Evolutionary conservation across 2,329 filamentous ascomycete genomes (phyloP), one percentile per base, ranked within the genome.

Genomic region (Neonectria sp.): DNA sequence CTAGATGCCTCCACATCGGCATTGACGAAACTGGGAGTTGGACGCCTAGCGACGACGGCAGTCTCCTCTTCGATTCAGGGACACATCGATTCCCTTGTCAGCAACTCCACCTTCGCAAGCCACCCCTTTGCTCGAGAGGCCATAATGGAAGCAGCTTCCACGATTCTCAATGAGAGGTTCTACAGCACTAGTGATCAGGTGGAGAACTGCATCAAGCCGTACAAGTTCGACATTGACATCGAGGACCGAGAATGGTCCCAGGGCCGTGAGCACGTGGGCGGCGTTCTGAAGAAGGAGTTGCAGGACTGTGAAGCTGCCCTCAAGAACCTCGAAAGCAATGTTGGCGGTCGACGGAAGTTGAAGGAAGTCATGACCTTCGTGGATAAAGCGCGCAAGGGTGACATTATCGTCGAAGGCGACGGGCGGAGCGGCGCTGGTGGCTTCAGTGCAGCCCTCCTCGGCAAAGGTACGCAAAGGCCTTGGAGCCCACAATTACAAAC

Each of bases 151-250:
- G 95, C 96, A 1, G 94, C 95, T 2, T 93, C 94, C 0, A 92
- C 90, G 29, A 98, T 99, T 60, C 84, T 99, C 13, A 96, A 96
- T 71, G 96, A 99, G 76, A 88, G 95, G 15, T 97, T 97, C 71
- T 98, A 98, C 82, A 96, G 95, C 81, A 99, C 97, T 1, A 96
- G 93, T 70, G 97, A 99, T 76, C 96, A 98, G 82, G 93, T 99
- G 1, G 96, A 99, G 81, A 98, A 98, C 78, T 99, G 95, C 79
- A 97, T 99, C 82, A 99, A 99, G 81, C 96, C 97, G 0, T 99
- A 95, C 85, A 99, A 99, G 79, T 98, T 95, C 73, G 95, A 98
- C 69, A 97, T 99, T 65, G 96, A 99, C 75, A 91, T 99, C 51
- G 94, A 97, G 76, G 93, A 95, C 45, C 86, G 90, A 8, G 97